Percentiles rank a stretch among this genome's conserved stretches.
Evolutionary conservation across 1,284 basidiomycete genomes (phyloP).

Genomic region (Mrakiaceae sp.): DNA sequence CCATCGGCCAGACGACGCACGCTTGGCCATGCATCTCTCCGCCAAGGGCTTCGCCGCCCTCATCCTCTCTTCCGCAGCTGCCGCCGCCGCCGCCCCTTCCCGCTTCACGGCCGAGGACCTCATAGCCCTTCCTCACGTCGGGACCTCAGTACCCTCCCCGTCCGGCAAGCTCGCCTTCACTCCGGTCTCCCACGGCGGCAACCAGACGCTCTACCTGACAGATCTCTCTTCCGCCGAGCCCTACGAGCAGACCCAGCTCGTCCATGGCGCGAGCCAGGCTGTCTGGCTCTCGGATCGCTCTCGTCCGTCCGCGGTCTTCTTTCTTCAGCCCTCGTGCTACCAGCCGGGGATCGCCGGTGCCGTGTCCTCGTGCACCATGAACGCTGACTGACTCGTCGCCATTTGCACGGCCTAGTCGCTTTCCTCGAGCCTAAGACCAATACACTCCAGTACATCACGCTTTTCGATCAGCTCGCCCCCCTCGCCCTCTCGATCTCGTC

Average conservation of each 20-base stretch:
- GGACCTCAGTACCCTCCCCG: slow-evolving; percentile 50
- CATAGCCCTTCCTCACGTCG: slow-evolving; percentile 58
- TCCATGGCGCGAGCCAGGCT: slow-evolving; percentile 21
- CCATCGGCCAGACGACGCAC: too few relatives aligned
- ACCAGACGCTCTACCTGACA: slow-evolving; percentile 49
- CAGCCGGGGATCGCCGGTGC: too few relatives aligned
- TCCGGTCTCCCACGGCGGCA: slow-evolving; percentile 54
- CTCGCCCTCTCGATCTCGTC: slow-evolving; percentile 41
- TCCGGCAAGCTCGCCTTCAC: slow-evolving; percentile 56
- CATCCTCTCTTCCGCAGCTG: too few relatives aligned
- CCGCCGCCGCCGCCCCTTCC: background rate
- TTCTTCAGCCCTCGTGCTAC: too few relatives aligned
- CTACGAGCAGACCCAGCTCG: slow-evolving; percentile 15
- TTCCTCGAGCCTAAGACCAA: background rate
- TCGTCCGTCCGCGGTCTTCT: too few relatives aligned
- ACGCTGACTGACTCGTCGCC: too few relatives aligned
- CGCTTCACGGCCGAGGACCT: slow-evolving; percentile 61
- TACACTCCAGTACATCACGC: background rate
- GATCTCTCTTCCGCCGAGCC: slow-evolving; percentile 22
- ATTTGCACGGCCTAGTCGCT: background rate
- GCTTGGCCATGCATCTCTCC: too few relatives aligned
- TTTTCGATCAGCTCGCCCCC: slow-evolving; percentile 26
- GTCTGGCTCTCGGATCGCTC: slow-evolving; percentile 28
- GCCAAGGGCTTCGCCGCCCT: too few relatives aligned
- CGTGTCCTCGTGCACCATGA: too few relatives aligned